Evolutionary conservation across 225 moss, liverwort and hornwort species (phyloP), one percentile per base, ranked within the genome.

Genomic region (Pleurozium schreberi): DNA sequence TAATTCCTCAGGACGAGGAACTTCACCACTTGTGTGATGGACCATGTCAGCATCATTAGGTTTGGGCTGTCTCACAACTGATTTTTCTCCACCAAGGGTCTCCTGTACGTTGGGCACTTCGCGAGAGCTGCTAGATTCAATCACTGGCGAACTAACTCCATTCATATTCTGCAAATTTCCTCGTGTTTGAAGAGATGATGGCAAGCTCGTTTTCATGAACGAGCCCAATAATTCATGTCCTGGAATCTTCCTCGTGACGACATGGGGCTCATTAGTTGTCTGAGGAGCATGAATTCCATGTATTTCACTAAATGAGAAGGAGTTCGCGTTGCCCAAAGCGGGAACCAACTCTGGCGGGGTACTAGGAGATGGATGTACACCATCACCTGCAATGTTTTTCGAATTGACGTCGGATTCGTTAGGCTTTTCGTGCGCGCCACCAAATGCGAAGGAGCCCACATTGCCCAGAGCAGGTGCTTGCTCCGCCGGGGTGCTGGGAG

Each of bases 201-300:
- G 89, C 85, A 74, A 80, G 84, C 59, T 87, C 59, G 65, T 87
- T 70, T 82, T 62, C 89, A 81, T 81, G 73, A 80, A 90, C 18
- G 88, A 90, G 33, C 53, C 64, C 81, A 94, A 63, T 71, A 94
- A 89, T 86, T 94, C 93, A 76, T 90, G 81, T 34, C 94, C 94
- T 52, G 89, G 89, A 47, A 93, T 94, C 86, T 92, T 94, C 84
- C 77, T 91, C 30, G 43, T 8, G 64, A 79, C 63, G 49, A 78
- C 81, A 45, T 66, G 86, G 62, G 90, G 91, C 86, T 86, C 88
- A 80, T 59, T 43, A 52, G 60, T 66, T 30, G 87, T 67, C 67
- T 75, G 67, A 75, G 87, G 84, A 61, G 89, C 85, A 85, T 85
- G 89, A 69, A 52, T 85, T 52, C 85, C 85, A 88, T 82, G 85